Evolutionary conservation across 2,329 filamentous ascomycete species (phyloP).

Genomic region (Kalmusia sp.): DNA sequence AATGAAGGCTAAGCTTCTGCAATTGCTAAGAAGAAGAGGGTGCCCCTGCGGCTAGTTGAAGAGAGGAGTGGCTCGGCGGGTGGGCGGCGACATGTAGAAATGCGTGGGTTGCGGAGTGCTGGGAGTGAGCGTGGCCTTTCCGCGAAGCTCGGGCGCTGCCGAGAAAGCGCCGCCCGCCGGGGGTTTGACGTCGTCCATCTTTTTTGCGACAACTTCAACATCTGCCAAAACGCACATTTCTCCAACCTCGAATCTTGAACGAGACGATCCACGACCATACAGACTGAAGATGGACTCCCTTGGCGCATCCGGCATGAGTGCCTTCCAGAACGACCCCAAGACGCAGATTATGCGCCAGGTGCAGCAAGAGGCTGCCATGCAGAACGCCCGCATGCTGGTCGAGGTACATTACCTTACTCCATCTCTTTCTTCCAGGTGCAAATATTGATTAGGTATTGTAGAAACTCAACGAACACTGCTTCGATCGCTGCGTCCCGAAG

Average conservation of each 20-base stretch:
- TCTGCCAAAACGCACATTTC: not conserved
- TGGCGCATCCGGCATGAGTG: conserved; percentile 34
- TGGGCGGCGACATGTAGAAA: conserved; percentile 31
- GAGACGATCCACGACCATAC: no score
- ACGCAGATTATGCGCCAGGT: conserved; percentile 59
- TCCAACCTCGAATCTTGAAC: not conserved
- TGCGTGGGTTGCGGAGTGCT: conserved; percentile 22
- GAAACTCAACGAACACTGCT: conserved; percentile 65
- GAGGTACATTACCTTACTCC: conserved; percentile 44
- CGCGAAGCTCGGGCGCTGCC: conserved; percentile 28
- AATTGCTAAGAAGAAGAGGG: conserved; percentile 27
- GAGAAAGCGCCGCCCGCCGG: conserved; percentile 21
- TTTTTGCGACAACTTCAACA: conserved; percentile 7
- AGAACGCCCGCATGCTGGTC: conserved; percentile 59
- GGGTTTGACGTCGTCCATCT: conserved; percentile 40
- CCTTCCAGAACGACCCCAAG: conserved; percentile 50
- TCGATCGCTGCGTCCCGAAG: conserved; percentile 62
- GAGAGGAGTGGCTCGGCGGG: conserved; percentile 29
- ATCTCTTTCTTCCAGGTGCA: not conserved
- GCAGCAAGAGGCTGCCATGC: conserved; percentile 59
- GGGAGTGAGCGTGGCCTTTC: conserved; percentile 42
- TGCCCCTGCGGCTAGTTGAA: conserved; percentile 27
- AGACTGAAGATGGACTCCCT: conserved; percentile 38
- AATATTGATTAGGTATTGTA: conserved; percentile 28
- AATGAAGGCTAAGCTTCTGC: conserved; percentile 32